Evolutionary conservation across 257 asterid species (phyloP), one percentile per base, ranked within the genome.

Genomic region (Solanum stenotomum): DNA sequence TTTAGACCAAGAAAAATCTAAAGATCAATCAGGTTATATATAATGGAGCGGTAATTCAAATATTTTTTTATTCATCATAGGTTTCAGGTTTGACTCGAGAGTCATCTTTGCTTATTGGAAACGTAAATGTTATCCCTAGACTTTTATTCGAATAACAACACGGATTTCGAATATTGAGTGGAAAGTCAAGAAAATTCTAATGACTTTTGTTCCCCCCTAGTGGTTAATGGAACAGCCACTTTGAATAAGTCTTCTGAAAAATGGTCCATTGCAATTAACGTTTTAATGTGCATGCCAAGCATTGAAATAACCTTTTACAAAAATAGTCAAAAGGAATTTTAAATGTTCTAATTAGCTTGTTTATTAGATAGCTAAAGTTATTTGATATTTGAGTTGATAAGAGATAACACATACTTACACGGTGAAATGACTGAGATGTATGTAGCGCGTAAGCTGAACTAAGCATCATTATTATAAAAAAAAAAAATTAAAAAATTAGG

Each of bases 221-320:
- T 27, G 67, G 85, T 14, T 46, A 46, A 27, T 81, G 85, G 85
- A 81, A 81, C 42, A 29, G 18, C 40, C 85, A 81, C 85, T 81
- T 81, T 9, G 67, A 79, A 46, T 5, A 46, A 46, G 68, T 81
- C 27, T 46, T 46, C 40, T 29, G 1, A 79, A 79, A 81, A 46
- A 46, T 81, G 85, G 85, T 44, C 85, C 85, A 44, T 27, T 81
- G 18, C 85, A 46, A 81, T 16, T 81, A 81, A 10, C 27, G 4
- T 46, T 14, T 5, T 27, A 44, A 79, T 27, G 85, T 27, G 67
- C 67, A 44, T 79, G 67, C 67, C 85, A 44, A 79, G 61, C 18
- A 46, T 71, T 8, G 40, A 71, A 31, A 71, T 31, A 8, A 31
- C 40, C 40, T 71, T 71, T 71, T 71, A 31, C 78, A 71, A 71